These are phyloP conservation scores for Ustilago hordei DNA, from an alignment of 1,284 basidiomycete species.

Conservation along the genomic window DNA sequence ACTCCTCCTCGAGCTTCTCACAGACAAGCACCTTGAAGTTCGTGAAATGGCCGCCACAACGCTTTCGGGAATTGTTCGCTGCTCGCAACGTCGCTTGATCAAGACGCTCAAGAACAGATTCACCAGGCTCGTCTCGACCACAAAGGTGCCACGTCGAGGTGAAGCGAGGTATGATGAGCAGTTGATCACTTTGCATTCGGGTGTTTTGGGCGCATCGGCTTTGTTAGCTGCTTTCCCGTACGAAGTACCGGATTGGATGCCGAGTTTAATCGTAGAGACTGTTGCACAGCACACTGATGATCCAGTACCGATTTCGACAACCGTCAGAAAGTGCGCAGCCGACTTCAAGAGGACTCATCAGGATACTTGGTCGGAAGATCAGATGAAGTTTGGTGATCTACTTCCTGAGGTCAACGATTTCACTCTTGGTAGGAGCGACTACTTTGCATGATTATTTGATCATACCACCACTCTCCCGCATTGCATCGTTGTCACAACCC, in stretches of 20 bases:
- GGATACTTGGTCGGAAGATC: constrained; percentile 92
- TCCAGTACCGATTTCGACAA: constrained; percentile 89
- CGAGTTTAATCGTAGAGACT: constrained; percentile 76
- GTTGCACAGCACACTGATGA: constrained; percentile 85
- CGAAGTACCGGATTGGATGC: constrained; percentile 85
- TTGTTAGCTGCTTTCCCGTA: constrained; percentile 85
- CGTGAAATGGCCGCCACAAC: constrained; percentile 72
- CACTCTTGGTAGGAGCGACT: constrained; percentile 64
- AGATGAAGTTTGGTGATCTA: constrained; percentile 82
- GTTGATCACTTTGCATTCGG: constrained; percentile 84
- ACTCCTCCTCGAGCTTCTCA: constrained; percentile 58
- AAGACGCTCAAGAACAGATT: constrained; percentile 74
- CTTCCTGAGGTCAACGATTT: constrained; percentile 65
- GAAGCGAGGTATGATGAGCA: constrained; percentile 79
- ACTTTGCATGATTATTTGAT: constrained; percentile 58
- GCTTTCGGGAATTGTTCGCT: constrained; percentile 88
- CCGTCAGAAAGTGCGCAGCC: constrained; percentile 87
- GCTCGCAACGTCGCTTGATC: constrained; percentile 90
- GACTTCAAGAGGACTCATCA: constrained; percentile 79
- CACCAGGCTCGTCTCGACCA: constrained; percentile 65
- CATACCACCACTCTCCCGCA: neutral
- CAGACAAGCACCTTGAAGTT: constrained; percentile 65
- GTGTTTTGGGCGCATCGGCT: constrained; percentile 86
- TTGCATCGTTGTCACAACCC: neutral
- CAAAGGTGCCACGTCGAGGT: constrained; percentile 72